Base-by-base conservation (phyloP, 495 filamentous ascomycete species). In the Saxophila tyrrhenica region DNA sequence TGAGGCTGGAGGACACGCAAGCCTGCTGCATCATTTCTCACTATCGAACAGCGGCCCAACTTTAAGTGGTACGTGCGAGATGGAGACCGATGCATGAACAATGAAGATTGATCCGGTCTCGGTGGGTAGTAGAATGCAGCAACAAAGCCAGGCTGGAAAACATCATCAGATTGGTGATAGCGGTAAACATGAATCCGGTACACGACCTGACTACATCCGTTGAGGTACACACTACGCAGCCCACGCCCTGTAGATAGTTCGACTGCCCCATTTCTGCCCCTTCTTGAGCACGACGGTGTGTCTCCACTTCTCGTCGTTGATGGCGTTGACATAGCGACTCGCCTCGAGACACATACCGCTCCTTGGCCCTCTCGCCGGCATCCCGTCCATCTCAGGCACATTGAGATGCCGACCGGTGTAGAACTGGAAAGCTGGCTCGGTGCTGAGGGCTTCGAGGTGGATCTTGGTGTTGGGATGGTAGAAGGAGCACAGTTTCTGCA, bases 391-490 rank as follows among this genome's bases (percentile, higher is more conserved):
- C 39, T 74, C 80, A 0, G 82, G 84, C n/a, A 92, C 81, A 58
- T 89, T 72, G 58, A 92, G 86, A 60, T 79, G 81, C 62, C 86
- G 84, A 44, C 89, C 92, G 0, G 87, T 94, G 71, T 96, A 96
- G 71, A 94, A 94, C 67, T 95, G 90, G 77, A 95, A 96, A 0
- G 90, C 88, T 0, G 92, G 92, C 70, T 96, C 90, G 0, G 89
- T 96, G 70, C 84, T 89, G 61, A 79, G 70, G 9, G 94, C 82
- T 60, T 95, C 86, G 20, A 96, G 79, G 62, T 94, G 81, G 56
- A 95, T 72, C 44, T 79, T 78, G 19, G 82, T 80, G 3, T 70
- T 72, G 5, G 85, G 79, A 62, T 94, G 85, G 65, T 75, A 77
- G 54, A 90, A 84, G 19, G 72, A 72, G 35, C 83, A 83, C 2